Conservation (phyloP, 139 green algal genomes). For the Chlamydomonas sp. region DNA sequence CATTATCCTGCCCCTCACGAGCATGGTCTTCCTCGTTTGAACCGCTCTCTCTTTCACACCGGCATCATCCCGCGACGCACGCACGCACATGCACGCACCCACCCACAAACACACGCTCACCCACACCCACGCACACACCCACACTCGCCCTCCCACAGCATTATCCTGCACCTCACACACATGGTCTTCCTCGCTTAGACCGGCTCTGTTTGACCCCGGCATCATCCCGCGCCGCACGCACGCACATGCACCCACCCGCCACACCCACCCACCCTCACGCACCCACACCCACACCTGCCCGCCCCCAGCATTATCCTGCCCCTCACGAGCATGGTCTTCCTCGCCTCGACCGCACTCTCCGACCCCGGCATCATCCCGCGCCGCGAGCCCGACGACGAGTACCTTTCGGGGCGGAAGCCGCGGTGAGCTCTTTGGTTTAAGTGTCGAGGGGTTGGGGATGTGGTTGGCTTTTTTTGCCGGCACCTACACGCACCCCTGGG, state of each 20-base stretch:
- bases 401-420: slow-evolving; percentile 39
- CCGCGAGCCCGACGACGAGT: slow-evolving; percentile 64
- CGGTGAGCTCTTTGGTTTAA: no score
- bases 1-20: background rate
- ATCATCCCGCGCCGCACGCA: background rate
- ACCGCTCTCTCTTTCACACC: background rate
- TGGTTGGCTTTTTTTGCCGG: no score
- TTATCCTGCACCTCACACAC: background rate
- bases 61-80: background rate
- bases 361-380: slow-evolving; percentile 90
- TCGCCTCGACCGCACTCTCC: slow-evolving; percentile 67
- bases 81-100: background rate
- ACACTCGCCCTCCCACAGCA: no score
- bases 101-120: background rate
- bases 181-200: background rate
- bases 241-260: background rate
- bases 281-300: no score
- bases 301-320: slow-evolving; percentile 47
- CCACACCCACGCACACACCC: no score
- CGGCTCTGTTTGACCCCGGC: background rate
- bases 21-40: background rate
- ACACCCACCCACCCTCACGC: background rate
- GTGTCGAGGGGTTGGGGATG: no score
- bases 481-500: background rate
- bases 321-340: slow-evolving; percentile 39